These are phyloP conservation scores for Cladosporium phlei DNA, from an alignment of 2,329 filamentous ascomycete species.

Conservation along the genomic window DNA sequence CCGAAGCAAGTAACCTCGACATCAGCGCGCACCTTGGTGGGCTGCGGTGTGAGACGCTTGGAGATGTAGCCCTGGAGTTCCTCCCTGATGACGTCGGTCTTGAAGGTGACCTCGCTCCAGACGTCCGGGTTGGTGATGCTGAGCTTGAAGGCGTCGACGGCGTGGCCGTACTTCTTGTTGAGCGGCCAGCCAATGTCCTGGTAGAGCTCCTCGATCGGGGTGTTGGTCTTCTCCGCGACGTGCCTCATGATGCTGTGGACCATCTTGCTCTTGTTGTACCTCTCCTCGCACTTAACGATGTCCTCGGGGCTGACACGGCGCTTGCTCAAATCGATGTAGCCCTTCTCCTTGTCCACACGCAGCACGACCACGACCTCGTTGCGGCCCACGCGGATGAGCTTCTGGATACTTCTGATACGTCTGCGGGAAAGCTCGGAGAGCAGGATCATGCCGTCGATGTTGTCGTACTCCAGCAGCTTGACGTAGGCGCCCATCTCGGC, in stretches of 20 bases:
- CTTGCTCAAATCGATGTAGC: constrained; percentile 98
- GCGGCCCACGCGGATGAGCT: constrained; percentile 93
- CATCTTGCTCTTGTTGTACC: constrained; percentile 99
- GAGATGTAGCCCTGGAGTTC: constrained; percentile 93
- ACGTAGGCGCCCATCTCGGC: constrained; percentile 99
- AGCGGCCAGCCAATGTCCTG: constrained; percentile 93
- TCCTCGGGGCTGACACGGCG: constrained; percentile 96
- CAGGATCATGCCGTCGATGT: constrained; percentile 99
- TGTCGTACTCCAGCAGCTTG: constrained; percentile 98
- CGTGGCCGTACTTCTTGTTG: constrained; percentile 95
- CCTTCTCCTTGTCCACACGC: constrained; percentile 98
- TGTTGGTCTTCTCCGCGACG: constrained; percentile 93
- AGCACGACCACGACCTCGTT: constrained; percentile 99
- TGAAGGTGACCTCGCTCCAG: constrained; percentile 89
- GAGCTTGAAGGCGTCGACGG: constrained; percentile 97
- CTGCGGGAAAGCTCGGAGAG: constrained; percentile 94
- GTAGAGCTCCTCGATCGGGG: constrained; percentile 91
- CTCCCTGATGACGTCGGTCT: constrained; percentile 75
- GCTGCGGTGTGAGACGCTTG: constrained; percentile 94
- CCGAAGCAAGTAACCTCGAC: constrained; percentile 88
- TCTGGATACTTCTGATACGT: constrained; percentile 98
- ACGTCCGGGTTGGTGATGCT: constrained; percentile 97
- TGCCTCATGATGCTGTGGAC: constrained; percentile 99
- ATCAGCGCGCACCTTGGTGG: constrained; percentile 97
- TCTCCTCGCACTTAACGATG: constrained; percentile 96